Evolutionary conservation across 257 asterid genomes (phyloP), one percentile per base, ranked within the genome.

Genomic region (Nemophila menziesii): DNA sequence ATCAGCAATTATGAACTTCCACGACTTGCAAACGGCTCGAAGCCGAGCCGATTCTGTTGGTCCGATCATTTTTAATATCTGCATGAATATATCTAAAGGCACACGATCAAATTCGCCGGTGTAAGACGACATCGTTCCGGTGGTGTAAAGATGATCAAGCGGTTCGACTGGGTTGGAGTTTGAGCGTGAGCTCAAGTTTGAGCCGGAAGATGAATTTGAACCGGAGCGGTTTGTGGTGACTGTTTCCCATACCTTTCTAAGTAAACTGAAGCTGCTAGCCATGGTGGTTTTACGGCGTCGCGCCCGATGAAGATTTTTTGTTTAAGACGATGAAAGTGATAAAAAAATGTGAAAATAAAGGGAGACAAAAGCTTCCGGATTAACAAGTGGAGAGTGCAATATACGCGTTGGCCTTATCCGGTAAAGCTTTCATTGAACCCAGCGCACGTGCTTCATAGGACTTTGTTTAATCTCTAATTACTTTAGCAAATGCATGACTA

Each of bases 51-150:
- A 50, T 51, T 89, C 95, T 33, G 63, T 78, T 1, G 93, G 98
- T 16, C 94, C 98, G 14, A 89, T 59, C 18, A 73, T 38, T 54
- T 53, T 84, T 36, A 84, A 62, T 24, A 89, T 76, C 54, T 59
- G 82, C 58, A 68, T 17, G 15, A 84, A 68, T 10, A 89, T 70
- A 56, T 89, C 98, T 33, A 74, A 36, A 4, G 98, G 98, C 39
- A 84, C 60, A 64, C 70, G 80, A 57, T 84, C 95, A 34, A 89
- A 89, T 3, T 77, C 90, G 15, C 98, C 98, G 47, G 92, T 74
- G 1, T 80, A 76, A 0, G 90, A 72, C 17, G 69, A 67, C 76
- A 66, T 63, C 61, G 67, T 71, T 66, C 74, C 82, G 49, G 22
- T 18, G 24, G n/a, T 8, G 19, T 60, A 50, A 55, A 62, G 67